Evolutionary conservation across 805 yeast species (phyloP).

Genomic region (Schwanniomyces polymorphus): DNA sequence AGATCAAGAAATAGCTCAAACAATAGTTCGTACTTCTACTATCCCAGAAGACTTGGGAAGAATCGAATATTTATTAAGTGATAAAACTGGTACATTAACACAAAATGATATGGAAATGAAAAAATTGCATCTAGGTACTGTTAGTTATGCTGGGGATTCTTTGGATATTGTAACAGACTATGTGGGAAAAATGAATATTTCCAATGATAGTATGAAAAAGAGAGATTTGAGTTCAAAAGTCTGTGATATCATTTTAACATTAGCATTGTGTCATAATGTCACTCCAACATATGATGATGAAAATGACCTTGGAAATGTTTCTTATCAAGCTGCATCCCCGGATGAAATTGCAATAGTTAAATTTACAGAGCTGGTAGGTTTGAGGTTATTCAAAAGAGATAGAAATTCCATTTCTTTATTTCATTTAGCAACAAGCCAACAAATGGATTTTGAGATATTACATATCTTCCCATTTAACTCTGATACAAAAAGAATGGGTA

Average conservation of each 20-base stretch:
- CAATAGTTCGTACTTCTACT: constrained; percentile 94
- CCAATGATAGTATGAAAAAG: constrained; percentile 43
- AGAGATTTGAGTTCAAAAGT: constrained; percentile 71
- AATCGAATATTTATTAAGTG: constrained; percentile 87
- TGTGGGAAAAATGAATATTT: constrained; percentile 38
- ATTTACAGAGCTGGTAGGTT: constrained; percentile 84
- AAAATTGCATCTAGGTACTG: constrained; percentile 88
- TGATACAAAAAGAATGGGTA: constrained; percentile 96
- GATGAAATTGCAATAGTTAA: constrained; percentile 97
- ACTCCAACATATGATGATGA: constrained; percentile 81
- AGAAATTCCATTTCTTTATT: constrained; percentile 68
- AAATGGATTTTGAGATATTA: constrained; percentile 62
- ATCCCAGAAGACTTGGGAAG: constrained; percentile 98
- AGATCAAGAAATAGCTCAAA: constrained; percentile 75
- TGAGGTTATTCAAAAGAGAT: constrained; percentile 79
- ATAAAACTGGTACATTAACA: constrained; percentile 96
- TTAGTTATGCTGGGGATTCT: constrained; percentile 88
- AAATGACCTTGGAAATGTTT: constrained; percentile 55
- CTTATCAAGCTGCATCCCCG: constrained; percentile 98
- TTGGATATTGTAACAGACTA: constrained; percentile 83
- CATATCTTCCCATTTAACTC: constrained; percentile 93
- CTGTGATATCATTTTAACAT: constrained; percentile 74
- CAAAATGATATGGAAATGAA: constrained; percentile 98
- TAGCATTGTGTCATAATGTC: constrained; percentile 96
- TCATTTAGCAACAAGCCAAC: constrained; percentile 57